Conservation (phyloP, 768 basidiomycete genomes). For the Mycena belliarum region DNA sequence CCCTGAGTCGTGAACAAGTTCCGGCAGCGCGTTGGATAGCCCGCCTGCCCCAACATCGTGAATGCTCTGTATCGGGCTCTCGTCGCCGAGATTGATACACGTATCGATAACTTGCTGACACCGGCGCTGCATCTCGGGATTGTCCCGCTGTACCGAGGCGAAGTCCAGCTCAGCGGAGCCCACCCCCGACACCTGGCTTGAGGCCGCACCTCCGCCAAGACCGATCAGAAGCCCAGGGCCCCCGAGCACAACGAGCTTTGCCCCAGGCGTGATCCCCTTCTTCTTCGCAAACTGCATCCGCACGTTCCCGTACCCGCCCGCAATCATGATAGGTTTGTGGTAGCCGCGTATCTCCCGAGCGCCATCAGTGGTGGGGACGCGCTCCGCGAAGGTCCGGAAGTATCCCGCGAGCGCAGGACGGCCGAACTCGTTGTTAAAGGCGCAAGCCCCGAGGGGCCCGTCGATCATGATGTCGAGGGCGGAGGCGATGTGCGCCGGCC, state of each 20-base stretch:
- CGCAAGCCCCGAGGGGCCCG: conserved; percentile 90
- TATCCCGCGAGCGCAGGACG: conserved; percentile 91
- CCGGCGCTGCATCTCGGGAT: conserved; percentile 96
- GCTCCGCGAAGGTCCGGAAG: conserved; percentile 92
- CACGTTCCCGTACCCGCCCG: conserved; percentile 95
- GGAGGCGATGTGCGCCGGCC: conserved; percentile 87
- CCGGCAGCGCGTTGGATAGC: conserved; percentile 93
- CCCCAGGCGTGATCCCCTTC: conserved; percentile 70
- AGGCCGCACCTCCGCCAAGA: conserved; percentile 94
- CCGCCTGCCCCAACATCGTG: conserved; percentile 99
- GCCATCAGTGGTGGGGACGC: conserved; percentile 55
- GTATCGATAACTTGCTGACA: conserved; percentile 98
- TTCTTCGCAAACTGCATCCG: conserved; percentile 83
- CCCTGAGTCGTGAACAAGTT: conserved; percentile 94
- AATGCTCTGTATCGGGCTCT: conserved; percentile 89
- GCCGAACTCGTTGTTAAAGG: conserved; percentile 99
- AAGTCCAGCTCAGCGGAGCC: conserved; percentile 94
- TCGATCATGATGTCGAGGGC: conserved; percentile 97
- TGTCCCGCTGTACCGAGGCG: conserved; percentile 95
- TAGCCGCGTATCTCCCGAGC: conserved; percentile 84
- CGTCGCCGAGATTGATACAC: conserved; percentile 60
- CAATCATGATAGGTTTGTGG: conserved; percentile 99
- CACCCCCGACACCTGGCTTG: conserved; percentile 88
- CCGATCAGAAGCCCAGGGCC: conserved; percentile 97
- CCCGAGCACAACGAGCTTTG: conserved; percentile 90